Base-by-base conservation (phyloP, 148 eudicot genomes). In the Rheum nobile region DNA sequence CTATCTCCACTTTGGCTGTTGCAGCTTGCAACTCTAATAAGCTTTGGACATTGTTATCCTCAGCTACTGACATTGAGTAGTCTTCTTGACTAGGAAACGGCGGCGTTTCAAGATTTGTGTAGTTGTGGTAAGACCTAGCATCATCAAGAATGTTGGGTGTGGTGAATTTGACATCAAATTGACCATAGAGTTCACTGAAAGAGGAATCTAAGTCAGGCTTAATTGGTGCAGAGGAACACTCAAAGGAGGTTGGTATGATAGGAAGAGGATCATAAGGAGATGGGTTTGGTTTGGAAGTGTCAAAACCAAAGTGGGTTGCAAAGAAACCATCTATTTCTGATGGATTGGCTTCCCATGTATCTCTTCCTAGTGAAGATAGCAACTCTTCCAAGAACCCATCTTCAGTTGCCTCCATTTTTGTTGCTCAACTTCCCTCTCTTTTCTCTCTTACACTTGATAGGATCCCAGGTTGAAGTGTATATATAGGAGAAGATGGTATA, bases 321-420 rank as follows among this genome's bases (percentile, higher is more conserved):
- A 82, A 82, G 38, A 84, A 79, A 26, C n/a, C 41, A 35, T 35
- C 10, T 0, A 67, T 31, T 31, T 61, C 34, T 31, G 11, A 12
- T 39, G 43, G 8, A 39, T 39, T n/a, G n/a, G n/a, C n/a, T n/a
- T n/a, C 43, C 37, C 37, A 35, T 35, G 37, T 2, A 39, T 8
- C 10, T 39, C 43, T 39, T 75, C 85, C 84, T 22, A 84, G 69
- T n/a, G n/a, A n/a, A 32, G 82, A 82, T 55, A 90, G 71, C 65
- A 90, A 74, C 70, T 88, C 96, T 47, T 90, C 90, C 73, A 90
- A 75, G 77, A 90, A 88, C n/a, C 84, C 89, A 81, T 82, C 80
- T 65, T 84, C 85, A 73, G 77, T 83, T 13, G 78, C 80, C 80
- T 88, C 89, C 89, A 84, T 88, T 31, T 1, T 34, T 68, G 3